Conservation (phyloP, 257 asterid species). For the Solanum sitiens region DNA sequence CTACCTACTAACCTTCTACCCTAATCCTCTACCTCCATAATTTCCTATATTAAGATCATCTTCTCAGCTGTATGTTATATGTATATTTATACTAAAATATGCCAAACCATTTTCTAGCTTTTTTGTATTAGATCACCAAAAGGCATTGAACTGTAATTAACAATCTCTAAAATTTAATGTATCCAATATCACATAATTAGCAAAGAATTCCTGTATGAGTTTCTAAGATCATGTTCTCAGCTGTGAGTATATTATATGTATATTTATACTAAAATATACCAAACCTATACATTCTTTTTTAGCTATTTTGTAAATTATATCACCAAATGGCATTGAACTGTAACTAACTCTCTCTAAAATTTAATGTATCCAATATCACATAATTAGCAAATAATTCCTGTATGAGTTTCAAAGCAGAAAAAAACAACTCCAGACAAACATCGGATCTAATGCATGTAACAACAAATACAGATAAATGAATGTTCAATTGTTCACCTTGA, state of each 20-base stretch:
- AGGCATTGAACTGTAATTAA: background rate
- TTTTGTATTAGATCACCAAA: background rate
- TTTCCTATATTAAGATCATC: background rate
- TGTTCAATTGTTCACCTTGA: conserved; percentile 34
- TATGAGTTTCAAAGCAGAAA: background rate
- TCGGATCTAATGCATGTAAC: background rate
- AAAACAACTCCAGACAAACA: background rate
- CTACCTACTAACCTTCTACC: background rate
- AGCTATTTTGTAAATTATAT: background rate
- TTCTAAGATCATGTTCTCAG: background rate
- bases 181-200: background rate
- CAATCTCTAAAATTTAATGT: background rate
- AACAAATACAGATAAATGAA: background rate
- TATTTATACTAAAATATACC: background rate
- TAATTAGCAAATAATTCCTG: background rate
- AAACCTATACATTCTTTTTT: background rate
- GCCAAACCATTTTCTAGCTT: background rate
- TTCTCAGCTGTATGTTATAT: background rate
- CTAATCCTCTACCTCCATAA: background rate
- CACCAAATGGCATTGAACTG: background rate
- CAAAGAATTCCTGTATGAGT: background rate
- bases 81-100: background rate
- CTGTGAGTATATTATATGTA: background rate
- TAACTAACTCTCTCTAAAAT: background rate
- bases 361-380: background rate